Base-by-base conservation (phyloP, 2,329 filamentous ascomycete species). In the Colletotrichum plurivorum region DNA sequence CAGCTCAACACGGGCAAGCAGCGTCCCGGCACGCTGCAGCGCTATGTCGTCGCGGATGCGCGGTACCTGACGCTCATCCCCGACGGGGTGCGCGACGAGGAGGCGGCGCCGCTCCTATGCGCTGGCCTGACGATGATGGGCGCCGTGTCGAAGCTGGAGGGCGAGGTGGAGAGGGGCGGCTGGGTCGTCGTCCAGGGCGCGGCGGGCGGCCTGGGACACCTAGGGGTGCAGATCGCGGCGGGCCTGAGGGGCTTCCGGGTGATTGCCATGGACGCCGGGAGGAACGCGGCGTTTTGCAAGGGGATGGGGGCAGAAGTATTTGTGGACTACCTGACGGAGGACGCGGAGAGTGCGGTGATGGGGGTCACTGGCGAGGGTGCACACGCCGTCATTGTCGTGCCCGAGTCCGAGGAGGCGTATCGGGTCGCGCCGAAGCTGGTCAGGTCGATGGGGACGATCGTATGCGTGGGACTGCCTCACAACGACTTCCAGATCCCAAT, bases 1-100 rank as follows among this genome's bases (percentile, higher is more conserved):
- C 82, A 83, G 52, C 59, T 78, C 18, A 83, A 84, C 63, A 83
- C 83, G 0, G 80, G 83, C 2, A 74, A 79, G 1, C 77, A 77
- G n/a, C 76, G 78, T 0, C 77, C 78, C 0, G 78, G 78, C 0
- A 79, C 78, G 0, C 20, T 80, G 0, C 78, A 80, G 41, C 71
- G 77, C 13, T 79, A 78, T 13, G 72, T 76, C 13, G 60, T 80
- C 0, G 77, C 78, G 0, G 76, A 78, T 25, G 69, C 75, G 0
- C 66, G 74, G 12, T 77, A 78, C 2, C 51, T 79, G 0, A 78
- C 76, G 0, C 43, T 39, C 2, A 76, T 80, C 6, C 75, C 78
- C 0, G 71, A 74, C 0, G 63, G 54, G 0, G 7, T 78, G 36
- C 4, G 15, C 70, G 0, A 67, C 63, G 1, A 73, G 76, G 43